Conservation (phyloP, 805 yeast genomes). For the Saccharomycopsis amapae region DNA sequence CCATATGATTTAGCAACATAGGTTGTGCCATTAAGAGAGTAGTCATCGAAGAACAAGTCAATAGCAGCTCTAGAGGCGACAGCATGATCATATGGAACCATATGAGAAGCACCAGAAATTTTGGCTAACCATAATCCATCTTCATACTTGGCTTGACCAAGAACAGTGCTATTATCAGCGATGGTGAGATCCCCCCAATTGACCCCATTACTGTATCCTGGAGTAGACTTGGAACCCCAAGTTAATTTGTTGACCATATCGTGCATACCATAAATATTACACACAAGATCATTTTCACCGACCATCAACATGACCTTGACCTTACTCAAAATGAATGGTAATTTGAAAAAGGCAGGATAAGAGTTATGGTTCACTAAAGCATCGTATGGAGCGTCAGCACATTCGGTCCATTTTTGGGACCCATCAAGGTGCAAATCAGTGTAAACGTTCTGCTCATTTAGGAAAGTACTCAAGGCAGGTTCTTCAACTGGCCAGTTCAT, state of each 20-base stretch:
- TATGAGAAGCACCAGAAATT: constrained; percentile 61
- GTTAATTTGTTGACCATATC: constrained; percentile 50
- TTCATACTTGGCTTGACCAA: constrained; percentile 38
- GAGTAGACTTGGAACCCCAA: constrained; percentile 39
- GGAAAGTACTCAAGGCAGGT: constrained; percentile 43
- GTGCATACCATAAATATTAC: constrained; percentile 75
- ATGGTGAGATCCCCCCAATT: constrained; percentile 10
- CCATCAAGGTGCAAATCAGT: constrained; percentile 44
- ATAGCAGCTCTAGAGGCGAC: constrained; percentile 51
- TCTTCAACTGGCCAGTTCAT: constrained; percentile 83
- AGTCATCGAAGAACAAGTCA: constrained; percentile 37
- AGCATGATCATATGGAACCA: constrained; percentile 72
- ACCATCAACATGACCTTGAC: constrained; percentile 66
- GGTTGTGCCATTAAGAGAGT: too few species aligned
- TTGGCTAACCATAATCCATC: constrained; percentile 58
- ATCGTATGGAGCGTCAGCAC: constrained; percentile 52
- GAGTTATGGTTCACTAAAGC: constrained; percentile 46
- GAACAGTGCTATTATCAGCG: constrained; percentile 4
- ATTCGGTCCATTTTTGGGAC: constrained; percentile 62
- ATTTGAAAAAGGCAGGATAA: constrained; percentile 33
- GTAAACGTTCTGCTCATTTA: constrained; percentile 41
- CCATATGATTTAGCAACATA: too few species aligned
- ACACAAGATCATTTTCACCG: constrained; percentile 84
- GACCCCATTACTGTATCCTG: constrained; percentile 14
- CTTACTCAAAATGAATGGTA: constrained; percentile 54